Percentiles rank a stretch among this genome's conserved stretches.
Conservation (phyloP, 768 basidiomycete genomes). For the Leccinum rimulosum region DNA sequence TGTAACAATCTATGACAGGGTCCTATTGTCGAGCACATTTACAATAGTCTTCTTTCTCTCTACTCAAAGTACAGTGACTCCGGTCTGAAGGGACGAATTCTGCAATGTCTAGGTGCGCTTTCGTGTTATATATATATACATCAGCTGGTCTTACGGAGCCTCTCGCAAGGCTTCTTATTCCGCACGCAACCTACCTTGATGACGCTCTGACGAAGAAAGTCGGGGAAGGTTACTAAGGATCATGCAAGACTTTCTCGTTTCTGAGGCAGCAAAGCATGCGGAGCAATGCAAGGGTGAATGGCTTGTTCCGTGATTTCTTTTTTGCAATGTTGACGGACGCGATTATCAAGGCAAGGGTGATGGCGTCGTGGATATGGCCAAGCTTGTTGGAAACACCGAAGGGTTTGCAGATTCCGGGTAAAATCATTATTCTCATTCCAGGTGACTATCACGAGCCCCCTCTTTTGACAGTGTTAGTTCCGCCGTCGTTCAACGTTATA, state of each 20-base stretch:
- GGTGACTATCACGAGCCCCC: not conserved
- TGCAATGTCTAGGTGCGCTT: conserved; percentile 80
- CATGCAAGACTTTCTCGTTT: conserved; percentile 87
- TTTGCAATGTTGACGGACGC: not conserved
- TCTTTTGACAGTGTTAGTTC: not conserved
- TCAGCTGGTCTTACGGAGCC: not conserved
- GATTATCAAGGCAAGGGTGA: conserved; percentile 22
- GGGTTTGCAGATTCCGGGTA: conserved; percentile 98
- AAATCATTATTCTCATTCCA: not conserved
- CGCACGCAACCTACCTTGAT: conserved; percentile 90
- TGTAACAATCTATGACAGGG: conserved; percentile 37
- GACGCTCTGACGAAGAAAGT: conserved; percentile 70
- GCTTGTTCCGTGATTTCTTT: not conserved
- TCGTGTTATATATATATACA: not conserved
- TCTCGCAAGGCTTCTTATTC: conserved; percentile 75
- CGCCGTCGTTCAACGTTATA: conserved; percentile 83
- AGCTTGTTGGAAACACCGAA: conserved; percentile 92
- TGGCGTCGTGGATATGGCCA: conserved; percentile 78
- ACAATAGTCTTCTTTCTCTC: conserved; percentile 64
- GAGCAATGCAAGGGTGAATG: conserved; percentile 63
- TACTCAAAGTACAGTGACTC: conserved; percentile 63
- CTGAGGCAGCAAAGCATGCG: conserved; percentile 77
- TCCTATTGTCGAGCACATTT: conserved; percentile 83
- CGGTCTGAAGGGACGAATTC: conserved; percentile 62
- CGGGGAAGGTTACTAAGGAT: conserved; percentile 77